These are phyloP conservation scores for Zygotorulaspora chibaensis DNA, from an alignment of 805 yeast genomes.

Conservation along the genomic window DNA sequence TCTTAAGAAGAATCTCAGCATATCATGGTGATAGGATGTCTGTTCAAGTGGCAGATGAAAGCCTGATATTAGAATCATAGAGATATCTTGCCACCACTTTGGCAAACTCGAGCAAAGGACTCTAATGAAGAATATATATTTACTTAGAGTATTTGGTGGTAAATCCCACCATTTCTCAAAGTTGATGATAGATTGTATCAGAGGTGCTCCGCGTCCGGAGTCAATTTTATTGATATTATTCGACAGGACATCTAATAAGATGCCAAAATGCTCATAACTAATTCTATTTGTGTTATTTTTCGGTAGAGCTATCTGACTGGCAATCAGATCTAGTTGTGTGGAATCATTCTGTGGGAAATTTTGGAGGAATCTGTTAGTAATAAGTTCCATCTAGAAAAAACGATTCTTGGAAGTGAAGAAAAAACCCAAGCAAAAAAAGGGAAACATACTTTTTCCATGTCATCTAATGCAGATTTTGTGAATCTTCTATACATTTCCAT, in stretches of 20 bases:
- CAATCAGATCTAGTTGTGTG: slow-evolving; percentile 52
- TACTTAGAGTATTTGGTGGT: slow-evolving; percentile 42
- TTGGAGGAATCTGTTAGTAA: slow-evolving; percentile 16
- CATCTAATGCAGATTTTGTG: slow-evolving; percentile 64
- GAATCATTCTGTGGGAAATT: slow-evolving; percentile 40
- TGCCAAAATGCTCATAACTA: slow-evolving; percentile 46
- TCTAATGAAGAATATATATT: slow-evolving; percentile 66
- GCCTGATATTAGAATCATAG: slow-evolving; percentile 58
- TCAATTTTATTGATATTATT: slow-evolving; percentile 67
- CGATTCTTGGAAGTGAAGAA: slow-evolving; percentile 3
- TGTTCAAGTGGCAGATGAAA: slow-evolving; percentile 40
- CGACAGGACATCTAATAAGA: slow-evolving; percentile 55
- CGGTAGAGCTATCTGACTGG: slow-evolving; percentile 57
- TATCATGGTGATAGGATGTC: slow-evolving; percentile 44
- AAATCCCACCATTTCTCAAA: slow-evolving; percentile 57
- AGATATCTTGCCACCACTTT: slow-evolving; percentile 85
- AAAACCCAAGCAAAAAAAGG: slow-evolving; percentile 1
- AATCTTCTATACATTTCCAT: slow-evolving; percentile 40
- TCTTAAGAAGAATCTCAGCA: slow-evolving; percentile 58
- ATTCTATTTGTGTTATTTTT: slow-evolving; percentile 50
- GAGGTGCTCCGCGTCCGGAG: slow-evolving; percentile 41
- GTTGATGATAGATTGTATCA: slow-evolving; percentile 59
- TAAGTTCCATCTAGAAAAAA: slow-evolving; percentile 1
- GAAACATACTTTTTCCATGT: slow-evolving; percentile 53
- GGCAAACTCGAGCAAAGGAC: slow-evolving; percentile 84